These are phyloP conservation scores for Fusarium bulbicola DNA, from an alignment of 2,329 filamentous ascomycete genomes.

Conservation along the genomic window DNA sequence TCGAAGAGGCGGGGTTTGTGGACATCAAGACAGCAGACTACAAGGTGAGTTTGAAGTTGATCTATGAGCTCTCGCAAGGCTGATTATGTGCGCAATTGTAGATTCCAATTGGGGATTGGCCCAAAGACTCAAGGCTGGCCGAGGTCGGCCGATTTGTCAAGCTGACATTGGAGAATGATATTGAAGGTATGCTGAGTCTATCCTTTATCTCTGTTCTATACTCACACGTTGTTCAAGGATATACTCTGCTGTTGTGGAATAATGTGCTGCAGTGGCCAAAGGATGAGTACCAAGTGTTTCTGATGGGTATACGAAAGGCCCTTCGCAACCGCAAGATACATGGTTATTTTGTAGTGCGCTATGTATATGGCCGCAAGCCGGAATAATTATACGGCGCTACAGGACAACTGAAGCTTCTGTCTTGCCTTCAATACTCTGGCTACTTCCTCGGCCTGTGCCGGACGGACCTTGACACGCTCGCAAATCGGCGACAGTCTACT, in stretches of 20 bases:
- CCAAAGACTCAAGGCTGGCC: conserved; percentile 10
- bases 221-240: not conserved
- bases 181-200: conserved; percentile 8
- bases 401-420: no score
- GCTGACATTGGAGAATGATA: conserved; percentile 31
- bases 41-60: not conserved
- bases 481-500: no score
- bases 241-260: conserved; percentile 16
- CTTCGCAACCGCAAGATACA: conserved; percentile 20
- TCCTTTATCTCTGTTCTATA: fast-evolving
- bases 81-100: not conserved
- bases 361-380: conserved; percentile 22
- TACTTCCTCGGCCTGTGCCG: no score
- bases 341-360: conserved; percentile 18
- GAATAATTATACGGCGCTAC: not conserved
- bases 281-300: conserved; percentile 24
- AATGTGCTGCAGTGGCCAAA: conserved; percentile 17
- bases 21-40: not conserved
- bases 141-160: conserved; percentile 15
- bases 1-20: not conserved
- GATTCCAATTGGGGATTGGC: conserved; percentile 23
- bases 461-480: no score
- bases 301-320: conserved; percentile 4
- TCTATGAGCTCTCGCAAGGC: not conserved
- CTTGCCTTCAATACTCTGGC: no score